Percentiles rank a stretch among this genome's conserved stretches.
Conservation (phyloP, 1,284 basidiomycete species). For the Ganoderma resinaceum region DNA sequence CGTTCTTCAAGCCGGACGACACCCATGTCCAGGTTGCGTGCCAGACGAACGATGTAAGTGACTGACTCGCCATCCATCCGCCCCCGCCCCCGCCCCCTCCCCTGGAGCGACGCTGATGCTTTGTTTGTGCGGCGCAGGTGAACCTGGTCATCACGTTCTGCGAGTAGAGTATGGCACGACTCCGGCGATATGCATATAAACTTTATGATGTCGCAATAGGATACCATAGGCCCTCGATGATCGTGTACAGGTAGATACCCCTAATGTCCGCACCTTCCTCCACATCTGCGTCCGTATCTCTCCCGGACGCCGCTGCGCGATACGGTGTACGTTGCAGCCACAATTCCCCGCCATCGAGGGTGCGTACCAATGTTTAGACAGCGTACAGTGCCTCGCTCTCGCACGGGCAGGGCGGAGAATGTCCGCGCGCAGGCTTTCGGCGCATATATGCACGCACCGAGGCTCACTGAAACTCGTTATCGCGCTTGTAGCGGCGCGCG, state of each 20-base stretch:
- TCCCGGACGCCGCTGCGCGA: no score
- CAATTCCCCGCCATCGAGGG: no score
- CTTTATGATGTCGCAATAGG: not conserved
- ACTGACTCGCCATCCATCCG: no score
- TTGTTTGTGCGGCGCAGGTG: conserved; percentile 25
- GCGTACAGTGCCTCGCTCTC: no score
- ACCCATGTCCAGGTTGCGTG: conserved; percentile 49
- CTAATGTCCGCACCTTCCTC: not conserved
- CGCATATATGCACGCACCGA: no score
- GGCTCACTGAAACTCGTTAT: no score
- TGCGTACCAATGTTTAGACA: no score
- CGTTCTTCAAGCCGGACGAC: conserved; percentile 50
- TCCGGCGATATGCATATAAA: not conserved
- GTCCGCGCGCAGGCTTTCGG: no score
- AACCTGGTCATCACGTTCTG: conserved; percentile 46
- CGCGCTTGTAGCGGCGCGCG: no score
- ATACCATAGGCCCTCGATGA: not conserved
- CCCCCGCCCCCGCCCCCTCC: not conserved
- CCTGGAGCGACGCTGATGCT: not conserved
- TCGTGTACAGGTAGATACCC: not conserved
- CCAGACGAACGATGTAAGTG: conserved; percentile 38
- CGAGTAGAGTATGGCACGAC: conserved; percentile 3
- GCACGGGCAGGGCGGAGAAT: no score
- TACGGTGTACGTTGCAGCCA: no score
- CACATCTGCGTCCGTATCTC: not conserved